Conservation (phyloP, 2,329 filamentous ascomycete species). For the Clonostachys chloroleuca region DNA sequence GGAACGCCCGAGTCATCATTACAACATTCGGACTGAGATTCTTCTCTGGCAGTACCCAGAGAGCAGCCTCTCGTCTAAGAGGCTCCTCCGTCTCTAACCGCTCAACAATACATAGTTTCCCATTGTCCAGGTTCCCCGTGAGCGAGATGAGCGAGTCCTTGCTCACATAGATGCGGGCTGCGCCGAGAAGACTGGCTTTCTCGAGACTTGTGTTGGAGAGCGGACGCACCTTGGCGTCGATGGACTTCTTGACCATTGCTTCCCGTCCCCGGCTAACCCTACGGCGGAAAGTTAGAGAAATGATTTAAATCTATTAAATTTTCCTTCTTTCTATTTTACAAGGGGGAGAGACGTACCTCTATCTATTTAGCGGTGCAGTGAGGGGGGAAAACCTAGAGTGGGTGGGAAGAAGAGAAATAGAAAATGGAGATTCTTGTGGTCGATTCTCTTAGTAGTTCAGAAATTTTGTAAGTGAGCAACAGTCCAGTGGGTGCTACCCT, state of each 20-base stretch:
- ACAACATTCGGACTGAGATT: conserved; percentile 64
- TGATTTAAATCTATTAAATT: no score
- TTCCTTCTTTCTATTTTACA: no score
- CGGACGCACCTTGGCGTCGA: conserved; percentile 35
- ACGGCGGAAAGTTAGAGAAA: no score
- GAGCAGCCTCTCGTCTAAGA: conserved; percentile 36
- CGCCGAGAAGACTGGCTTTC: conserved; percentile 34
- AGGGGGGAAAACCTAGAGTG: no score
- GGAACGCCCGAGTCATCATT: conserved; percentile 69
- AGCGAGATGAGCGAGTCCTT: conserved; percentile 40
- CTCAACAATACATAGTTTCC: conserved; percentile 35
- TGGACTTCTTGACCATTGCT: conserved; percentile 24
- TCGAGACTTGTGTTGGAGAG: conserved; percentile 33
- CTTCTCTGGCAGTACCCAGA: conserved; percentile 48
- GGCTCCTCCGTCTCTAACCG: conserved; percentile 12
- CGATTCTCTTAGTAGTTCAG: no score
- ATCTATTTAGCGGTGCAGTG: no score
- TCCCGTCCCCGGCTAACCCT: background rate
- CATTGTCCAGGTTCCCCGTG: conserved; percentile 34
- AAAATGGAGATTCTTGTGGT: no score
- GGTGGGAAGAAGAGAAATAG: no score
- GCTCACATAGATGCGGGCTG: conserved; percentile 41
- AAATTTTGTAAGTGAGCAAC: no score
- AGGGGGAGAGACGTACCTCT: no score
- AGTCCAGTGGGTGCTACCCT: no score